phyloP scores from a whole-genome alignment of 371 early-diverging fungal genomes.

The Sanchytrium tribonematis region DNA sequence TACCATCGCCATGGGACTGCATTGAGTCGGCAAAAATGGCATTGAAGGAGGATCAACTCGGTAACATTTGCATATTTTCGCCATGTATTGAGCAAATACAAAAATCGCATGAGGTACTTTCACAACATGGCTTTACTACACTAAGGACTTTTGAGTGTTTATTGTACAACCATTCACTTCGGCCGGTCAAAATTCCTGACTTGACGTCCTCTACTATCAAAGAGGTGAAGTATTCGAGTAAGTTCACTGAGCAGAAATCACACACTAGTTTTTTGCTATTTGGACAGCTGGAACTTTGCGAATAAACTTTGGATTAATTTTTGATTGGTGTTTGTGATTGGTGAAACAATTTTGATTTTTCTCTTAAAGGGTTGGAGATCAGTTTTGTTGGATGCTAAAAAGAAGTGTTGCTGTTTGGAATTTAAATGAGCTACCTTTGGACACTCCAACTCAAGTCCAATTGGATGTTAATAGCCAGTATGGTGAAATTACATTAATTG shows the following conservation, averaged over 20 bases:
- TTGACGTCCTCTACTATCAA: background rate
- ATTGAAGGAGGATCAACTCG: slow-evolving; percentile 23
- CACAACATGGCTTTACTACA: background rate
- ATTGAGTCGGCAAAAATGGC: slow-evolving; percentile 47
- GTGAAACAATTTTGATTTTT: background rate
- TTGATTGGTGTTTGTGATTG: background rate
- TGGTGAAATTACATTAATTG: background rate
- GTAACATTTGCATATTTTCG: slow-evolving; percentile 65
- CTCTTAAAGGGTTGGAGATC: background rate
- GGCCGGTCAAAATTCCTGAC: background rate
- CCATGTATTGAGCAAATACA: slow-evolving; percentile 89
- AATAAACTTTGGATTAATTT: background rate
- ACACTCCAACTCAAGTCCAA: background rate
- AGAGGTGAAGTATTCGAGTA: background rate
- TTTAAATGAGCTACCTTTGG: background rate
- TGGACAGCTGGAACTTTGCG: background rate
- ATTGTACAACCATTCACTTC: background rate
- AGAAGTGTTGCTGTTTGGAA: slow-evolving; percentile 1
- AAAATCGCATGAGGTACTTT: slow-evolving; percentile 4
- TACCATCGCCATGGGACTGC: slow-evolving; percentile 89
- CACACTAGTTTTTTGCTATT: background rate
- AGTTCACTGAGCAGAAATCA: background rate
- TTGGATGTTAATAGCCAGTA: background rate
- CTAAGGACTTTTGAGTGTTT: background rate
- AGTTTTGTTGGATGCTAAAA: background rate